Conservation (phyloP, 2,329 filamentous ascomycete species). For the Pseudogymnoascus sp. region DNA sequence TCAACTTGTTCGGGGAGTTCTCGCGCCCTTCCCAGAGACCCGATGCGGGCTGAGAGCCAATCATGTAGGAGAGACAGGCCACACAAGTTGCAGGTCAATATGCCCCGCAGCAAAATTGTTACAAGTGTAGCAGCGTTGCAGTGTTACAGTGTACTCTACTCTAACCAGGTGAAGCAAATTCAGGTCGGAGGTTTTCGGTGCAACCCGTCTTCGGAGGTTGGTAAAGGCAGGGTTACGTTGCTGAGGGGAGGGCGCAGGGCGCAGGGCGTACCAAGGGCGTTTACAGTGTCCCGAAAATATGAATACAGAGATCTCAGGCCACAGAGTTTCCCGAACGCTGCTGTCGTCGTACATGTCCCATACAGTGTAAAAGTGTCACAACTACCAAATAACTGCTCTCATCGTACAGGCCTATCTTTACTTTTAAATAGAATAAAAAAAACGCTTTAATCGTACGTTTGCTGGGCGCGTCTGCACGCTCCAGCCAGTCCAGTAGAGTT, state of each 20-base stretch:
- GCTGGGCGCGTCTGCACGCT: background rate
- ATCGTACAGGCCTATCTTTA: background rate
- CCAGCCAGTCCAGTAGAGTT: background rate
- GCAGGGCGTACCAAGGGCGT: background rate
- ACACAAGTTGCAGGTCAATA: background rate
- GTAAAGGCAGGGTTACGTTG: background rate
- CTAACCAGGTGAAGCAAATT: background rate
- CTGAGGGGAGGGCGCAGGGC: background rate
- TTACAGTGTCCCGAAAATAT: background rate
- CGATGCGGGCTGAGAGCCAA: background rate
- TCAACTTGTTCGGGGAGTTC: background rate
- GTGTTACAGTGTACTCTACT: background rate
- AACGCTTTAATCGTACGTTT: background rate
- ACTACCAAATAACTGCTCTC: background rate
- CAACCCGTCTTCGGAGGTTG: background rate
- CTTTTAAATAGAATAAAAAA: background rate
- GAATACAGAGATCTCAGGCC: background rate
- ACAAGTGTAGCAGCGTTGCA: background rate
- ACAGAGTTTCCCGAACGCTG: background rate
- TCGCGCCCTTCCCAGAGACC: background rate
- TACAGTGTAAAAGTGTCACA: background rate
- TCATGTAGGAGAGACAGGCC: background rate
- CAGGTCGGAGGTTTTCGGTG: background rate
- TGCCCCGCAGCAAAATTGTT: background rate
- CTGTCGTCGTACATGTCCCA: background rate